Conservation (phyloP, 768 basidiomycete genomes). For the Grammothele lineata region DNA sequence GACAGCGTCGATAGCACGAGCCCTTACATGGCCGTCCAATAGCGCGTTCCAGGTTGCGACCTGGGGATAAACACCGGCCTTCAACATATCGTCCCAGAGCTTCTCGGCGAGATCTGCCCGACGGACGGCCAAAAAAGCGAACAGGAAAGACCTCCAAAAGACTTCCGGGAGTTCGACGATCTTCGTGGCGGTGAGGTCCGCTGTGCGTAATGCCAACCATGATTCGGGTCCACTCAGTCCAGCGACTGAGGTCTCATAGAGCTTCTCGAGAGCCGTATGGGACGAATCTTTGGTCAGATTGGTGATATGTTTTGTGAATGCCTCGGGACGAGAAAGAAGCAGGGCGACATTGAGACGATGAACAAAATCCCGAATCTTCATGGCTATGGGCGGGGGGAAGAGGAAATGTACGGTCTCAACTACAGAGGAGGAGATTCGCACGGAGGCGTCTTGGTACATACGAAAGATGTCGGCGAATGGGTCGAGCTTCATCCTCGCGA, state of each 20-base stretch:
- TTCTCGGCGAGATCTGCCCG: constrained; percentile 53
- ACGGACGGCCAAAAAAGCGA: constrained; percentile 55
- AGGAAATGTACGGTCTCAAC: constrained; percentile 37
- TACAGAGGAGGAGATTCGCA: constrained; percentile 32
- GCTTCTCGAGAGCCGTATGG: constrained; percentile 32
- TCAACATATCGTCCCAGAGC: constrained; percentile 66
- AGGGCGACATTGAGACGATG: constrained; percentile 47
- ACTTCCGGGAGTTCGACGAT: constrained; percentile 51
- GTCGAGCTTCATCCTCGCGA: constrained; percentile 56
- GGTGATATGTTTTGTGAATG: constrained; percentile 46
- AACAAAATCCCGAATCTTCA: constrained; percentile 42
- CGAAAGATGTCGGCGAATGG: constrained; percentile 55
- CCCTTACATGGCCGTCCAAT: constrained; percentile 55
- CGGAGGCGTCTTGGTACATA: constrained; percentile 34
- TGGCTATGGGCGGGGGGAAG: constrained; percentile 30
- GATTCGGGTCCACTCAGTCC: constrained; percentile 49
- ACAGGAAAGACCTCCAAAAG: constrained; percentile 63
- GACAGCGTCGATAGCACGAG: constrained; percentile 48
- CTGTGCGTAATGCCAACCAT: constrained; percentile 45
- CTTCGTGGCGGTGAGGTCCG: constrained; percentile 19
- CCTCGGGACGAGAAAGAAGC: constrained; percentile 45
- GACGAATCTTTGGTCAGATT: constrained; percentile 38
- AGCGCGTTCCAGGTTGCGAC: constrained; percentile 68
- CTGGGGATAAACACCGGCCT: constrained; percentile 45
- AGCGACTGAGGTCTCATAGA: constrained; percentile 49